Percentiles rank a stretch among this genome's conserved stretches.
phyloP scores from a whole-genome alignment of 495 filamentous ascomycete genomes.

The Staphylotrichum longicolle region DNA sequence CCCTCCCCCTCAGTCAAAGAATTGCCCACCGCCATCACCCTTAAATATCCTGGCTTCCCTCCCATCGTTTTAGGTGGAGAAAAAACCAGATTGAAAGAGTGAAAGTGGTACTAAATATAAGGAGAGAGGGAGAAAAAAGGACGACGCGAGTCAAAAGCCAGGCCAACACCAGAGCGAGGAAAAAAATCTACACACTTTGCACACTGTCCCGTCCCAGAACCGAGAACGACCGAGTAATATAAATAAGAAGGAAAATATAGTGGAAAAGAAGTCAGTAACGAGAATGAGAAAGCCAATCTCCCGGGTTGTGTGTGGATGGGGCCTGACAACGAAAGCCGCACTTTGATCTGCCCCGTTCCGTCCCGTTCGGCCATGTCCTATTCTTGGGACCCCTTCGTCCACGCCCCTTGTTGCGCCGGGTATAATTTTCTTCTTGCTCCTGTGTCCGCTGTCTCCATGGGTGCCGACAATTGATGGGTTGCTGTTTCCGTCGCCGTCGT shows the following conservation, averaged over 20 bases:
- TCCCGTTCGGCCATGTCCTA: neutral
- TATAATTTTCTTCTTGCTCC: no score
- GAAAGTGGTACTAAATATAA: neutral
- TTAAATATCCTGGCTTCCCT: no score
- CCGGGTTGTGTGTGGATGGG: neutral
- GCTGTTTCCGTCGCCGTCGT: no score
- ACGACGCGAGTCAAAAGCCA: neutral
- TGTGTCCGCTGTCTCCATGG: no score
- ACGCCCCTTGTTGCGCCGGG: no score
- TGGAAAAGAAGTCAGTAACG: neutral
- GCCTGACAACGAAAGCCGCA: no score
- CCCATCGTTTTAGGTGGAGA: no score
- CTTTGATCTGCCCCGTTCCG: no score
- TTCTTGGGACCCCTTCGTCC: no score
- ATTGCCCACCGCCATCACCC: no score
- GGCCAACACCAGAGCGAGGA: neutral
- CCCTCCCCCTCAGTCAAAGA: no score
- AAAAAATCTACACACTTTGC: slow-evolving; percentile 15
- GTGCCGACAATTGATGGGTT: no score
- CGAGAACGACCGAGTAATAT: slow-evolving; percentile 9
- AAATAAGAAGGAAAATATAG: neutral
- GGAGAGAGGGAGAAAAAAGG: neutral
- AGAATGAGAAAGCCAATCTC: neutral
- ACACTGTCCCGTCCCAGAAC: slow-evolving; percentile 4
- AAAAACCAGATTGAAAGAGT: neutral